Percentiles rank a stretch among this genome's conserved stretches.
These are phyloP conservation scores for Suillus lakei DNA, from an alignment of 768 basidiomycete species.

Conservation along the genomic window DNA sequence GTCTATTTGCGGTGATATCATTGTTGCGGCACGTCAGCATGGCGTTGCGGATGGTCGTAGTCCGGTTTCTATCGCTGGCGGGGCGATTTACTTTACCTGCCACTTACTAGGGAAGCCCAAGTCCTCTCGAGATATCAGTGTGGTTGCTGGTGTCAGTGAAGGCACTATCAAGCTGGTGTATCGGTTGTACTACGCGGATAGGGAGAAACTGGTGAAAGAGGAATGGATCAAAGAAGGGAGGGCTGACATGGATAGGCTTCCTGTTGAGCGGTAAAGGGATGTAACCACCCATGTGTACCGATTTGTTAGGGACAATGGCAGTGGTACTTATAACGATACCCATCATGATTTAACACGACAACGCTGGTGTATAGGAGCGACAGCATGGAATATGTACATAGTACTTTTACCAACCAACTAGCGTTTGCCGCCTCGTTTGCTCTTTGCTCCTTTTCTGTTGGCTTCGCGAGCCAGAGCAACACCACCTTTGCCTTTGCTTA, in stretches of 20 bases:
- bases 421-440: constrained; percentile 36
- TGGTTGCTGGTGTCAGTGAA: constrained; percentile 93
- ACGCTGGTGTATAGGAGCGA: not conserved
- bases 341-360: not conserved
- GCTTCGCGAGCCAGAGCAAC: constrained; percentile 56
- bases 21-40: constrained; percentile 75
- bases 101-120: constrained; percentile 77
- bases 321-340: not conserved
- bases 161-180: constrained; percentile 94
- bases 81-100: constrained; percentile 93
- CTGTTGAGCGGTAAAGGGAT: constrained; percentile 26
- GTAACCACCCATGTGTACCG: not conserved
- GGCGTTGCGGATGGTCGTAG: constrained; percentile 93
- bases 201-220: constrained; percentile 80
- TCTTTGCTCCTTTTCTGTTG: constrained; percentile 27
- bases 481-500: constrained; percentile 71
- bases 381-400: no score
- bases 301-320: constrained; percentile 7
- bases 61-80: constrained; percentile 98
- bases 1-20: constrained; percentile 82
- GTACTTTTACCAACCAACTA: constrained; percentile 1
- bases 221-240: constrained; percentile 86
- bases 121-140: constrained; percentile 83
- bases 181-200: constrained; percentile 72
- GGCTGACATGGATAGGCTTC: constrained; percentile 48